phyloP scores from a whole-genome alignment of 192 early-diverging fungal genomes.

The Coemansia sp. region DNA sequence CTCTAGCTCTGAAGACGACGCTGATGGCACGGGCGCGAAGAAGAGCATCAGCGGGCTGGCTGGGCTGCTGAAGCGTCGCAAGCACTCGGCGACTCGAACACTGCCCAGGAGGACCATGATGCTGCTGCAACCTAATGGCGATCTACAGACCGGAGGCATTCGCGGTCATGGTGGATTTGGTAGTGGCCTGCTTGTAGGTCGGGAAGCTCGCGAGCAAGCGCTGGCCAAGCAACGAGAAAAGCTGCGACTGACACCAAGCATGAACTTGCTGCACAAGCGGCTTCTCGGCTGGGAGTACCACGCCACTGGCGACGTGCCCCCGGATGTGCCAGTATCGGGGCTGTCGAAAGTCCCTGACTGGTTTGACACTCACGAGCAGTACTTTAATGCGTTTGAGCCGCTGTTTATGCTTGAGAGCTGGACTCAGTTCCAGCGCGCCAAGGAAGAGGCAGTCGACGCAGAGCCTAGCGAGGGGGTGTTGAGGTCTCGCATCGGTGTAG shows the following conservation, averaged over 20 bases:
- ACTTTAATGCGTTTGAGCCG: slow-evolving; percentile 75
- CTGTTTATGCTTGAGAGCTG: slow-evolving; percentile 83
- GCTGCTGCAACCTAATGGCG: slow-evolving; percentile 18
- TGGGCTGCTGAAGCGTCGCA: slow-evolving; percentile 28
- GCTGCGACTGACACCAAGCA: slow-evolving; percentile 57
- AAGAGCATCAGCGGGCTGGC: slow-evolving; percentile 22
- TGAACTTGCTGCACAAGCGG: slow-evolving; percentile 61
- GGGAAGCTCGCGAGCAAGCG: slow-evolving; percentile 33
- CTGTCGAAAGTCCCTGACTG: slow-evolving; percentile 60
- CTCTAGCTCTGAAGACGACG: slow-evolving; percentile 34
- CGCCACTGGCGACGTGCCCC: slow-evolving; percentile 60
- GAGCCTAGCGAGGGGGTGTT: slow-evolving; percentile 48
- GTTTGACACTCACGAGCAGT: slow-evolving; percentile 65
- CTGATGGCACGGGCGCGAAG: slow-evolving; percentile 6
- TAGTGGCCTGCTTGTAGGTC: slow-evolving; percentile 8
- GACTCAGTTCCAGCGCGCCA: slow-evolving; percentile 75
- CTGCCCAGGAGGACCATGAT: slow-evolving; percentile 22
- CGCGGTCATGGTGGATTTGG: slow-evolving; percentile 4
- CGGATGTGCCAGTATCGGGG: slow-evolving; percentile 23
- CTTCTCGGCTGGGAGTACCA: slow-evolving; percentile 67
- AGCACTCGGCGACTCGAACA: not conserved
- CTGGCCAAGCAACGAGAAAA: slow-evolving; percentile 48
- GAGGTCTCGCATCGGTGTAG: slow-evolving; percentile 63
- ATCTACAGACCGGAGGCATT: not conserved
- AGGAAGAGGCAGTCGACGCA: slow-evolving; percentile 59